A percentile compares a stretch with the other conserved stretches of the same genome.
Conservation (phyloP, 2,329 filamentous ascomycete genomes). For the Apiospora hydei region DNA sequence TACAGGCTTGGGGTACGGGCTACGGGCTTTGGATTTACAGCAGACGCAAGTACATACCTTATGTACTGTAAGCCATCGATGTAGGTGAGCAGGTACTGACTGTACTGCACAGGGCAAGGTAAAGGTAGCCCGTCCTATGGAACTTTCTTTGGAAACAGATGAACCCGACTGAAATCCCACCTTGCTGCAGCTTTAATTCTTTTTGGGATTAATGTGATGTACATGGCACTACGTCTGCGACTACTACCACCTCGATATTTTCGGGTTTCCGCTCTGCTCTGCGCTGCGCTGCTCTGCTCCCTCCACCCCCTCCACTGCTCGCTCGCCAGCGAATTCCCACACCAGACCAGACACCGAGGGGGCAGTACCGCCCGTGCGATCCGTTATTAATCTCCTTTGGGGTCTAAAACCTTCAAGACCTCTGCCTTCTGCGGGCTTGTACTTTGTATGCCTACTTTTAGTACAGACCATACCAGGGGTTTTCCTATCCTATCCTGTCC, state of each 20-base stretch:
- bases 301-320: background rate
- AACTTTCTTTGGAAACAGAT: slow-evolving; percentile 16
- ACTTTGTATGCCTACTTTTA: background rate
- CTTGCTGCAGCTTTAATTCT: slow-evolving; percentile 11
- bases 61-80: background rate
- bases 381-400: slow-evolving; percentile 27
- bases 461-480: background rate
- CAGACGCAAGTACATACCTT: no score
- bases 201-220: slow-evolving; percentile 13
- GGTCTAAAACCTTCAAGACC: slow-evolving; percentile 25
- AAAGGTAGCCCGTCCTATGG: slow-evolving; percentile 1
- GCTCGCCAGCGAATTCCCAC: slow-evolving; percentile 10
- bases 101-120: background rate
- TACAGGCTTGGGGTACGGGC: background rate
- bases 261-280: background rate
- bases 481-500: no score
- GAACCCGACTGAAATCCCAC: slow-evolving; percentile 20
- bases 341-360: slow-evolving; percentile 8
- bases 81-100: background rate
- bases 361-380: slow-evolving; percentile 15
- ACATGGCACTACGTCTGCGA: background rate
- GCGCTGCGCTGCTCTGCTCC: background rate
- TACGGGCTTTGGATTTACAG: no score
- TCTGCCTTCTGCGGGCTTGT: background rate
- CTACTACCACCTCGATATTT: background rate